phyloP scores from a whole-genome alignment of 1,284 basidiomycete species.

The Golubevia pallescens region DNA sequence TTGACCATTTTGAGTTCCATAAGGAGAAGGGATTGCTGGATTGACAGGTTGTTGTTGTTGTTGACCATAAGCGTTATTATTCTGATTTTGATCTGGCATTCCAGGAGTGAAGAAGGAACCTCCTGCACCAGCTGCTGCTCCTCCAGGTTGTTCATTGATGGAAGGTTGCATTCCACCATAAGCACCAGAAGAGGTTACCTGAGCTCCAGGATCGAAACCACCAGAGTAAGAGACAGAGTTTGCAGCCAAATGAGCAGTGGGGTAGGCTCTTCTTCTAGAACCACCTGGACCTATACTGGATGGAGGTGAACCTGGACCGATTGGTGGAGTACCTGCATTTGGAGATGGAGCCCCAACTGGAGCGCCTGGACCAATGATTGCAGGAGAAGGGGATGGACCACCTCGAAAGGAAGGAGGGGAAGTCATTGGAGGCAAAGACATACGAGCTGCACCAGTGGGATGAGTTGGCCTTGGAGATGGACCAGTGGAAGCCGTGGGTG shows the following conservation, averaged over 20 bases:
- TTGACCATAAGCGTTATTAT: not conserved
- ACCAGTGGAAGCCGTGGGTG: slow-evolving; percentile 28
- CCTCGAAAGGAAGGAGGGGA: slow-evolving; percentile 39
- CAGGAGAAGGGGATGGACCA: slow-evolving; percentile 17
- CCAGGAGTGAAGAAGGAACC: slow-evolving; percentile 21
- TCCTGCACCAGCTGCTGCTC: slow-evolving; percentile 20
- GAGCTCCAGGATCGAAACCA: slow-evolving; percentile 31
- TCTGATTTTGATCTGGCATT: slow-evolving; percentile 11
- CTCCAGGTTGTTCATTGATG: slow-evolving; percentile 20
- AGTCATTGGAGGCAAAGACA: slow-evolving; percentile 61
- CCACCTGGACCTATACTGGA: slow-evolving; percentile 27
- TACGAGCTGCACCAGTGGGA: slow-evolving; percentile 49
- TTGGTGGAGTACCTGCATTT: not conserved
- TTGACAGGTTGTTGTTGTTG: not conserved
- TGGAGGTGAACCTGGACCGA: slow-evolving; percentile 12
- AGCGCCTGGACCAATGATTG: slow-evolving; percentile 27
- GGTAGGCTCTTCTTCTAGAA: slow-evolving; percentile 49
- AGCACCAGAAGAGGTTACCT: slow-evolving; percentile 11
- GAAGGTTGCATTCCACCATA: slow-evolving; percentile 23
- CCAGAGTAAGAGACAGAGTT: slow-evolving; percentile 55
- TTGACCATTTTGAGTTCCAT: slow-evolving; percentile 4
- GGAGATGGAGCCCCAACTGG: slow-evolving; percentile 21
- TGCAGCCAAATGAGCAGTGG: slow-evolving; percentile 57
- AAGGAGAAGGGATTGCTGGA: slow-evolving; percentile 4
- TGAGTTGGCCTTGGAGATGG: slow-evolving; percentile 42